Base-by-base conservation (phyloP, 164 flowering plant genomes). In the Nelumbo lutea region DNA sequence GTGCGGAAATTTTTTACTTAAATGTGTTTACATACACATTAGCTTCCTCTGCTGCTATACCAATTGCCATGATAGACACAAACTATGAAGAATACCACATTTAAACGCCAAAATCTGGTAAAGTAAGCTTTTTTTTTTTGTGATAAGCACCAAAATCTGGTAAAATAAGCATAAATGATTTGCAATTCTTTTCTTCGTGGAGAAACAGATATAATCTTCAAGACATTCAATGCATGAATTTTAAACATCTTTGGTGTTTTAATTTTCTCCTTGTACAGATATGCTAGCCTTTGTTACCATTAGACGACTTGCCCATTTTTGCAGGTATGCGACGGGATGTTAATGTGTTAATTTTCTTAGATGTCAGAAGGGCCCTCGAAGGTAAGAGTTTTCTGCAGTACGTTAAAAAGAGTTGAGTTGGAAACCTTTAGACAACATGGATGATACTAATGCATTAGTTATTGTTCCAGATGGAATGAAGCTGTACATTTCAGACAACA, bases 241-340 rank as follows among this genome's bases (percentile, higher is more conserved):
- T 46, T 46, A 7, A 7, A 46, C 7, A 27, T 46, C 5, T 4
- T 46, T 46, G 48, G 7, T 46, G 7, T 7, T 46, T 46, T 46
- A 46, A 4, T 46, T 46, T 46, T 4, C 48, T 46, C 48, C 48
- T 4, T 4, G 48, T 46, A 15, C 38, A 11, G 39, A 53, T 42
- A 44, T 64, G 38, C 6, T n/a, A 4, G 13, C 42, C 50, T 44
- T 39, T 11, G 15, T 4, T 9, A 40, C 42, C 27, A 11, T 55
- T 6, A 39, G 9, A 43, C 42, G 14, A 1, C 27, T 47, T 27
- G 27, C 55, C 39, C 6, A 41, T 66, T 47, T 43, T 70, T 65
- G 41, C 80, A 90, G 97, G 98, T 11, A 89, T 92, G 91, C 84
- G 97, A 59, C 83, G 89, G 38, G 86, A 90, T 75, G 87, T 90